Conservation (phyloP, 768 basidiomycete species). For the Calvatia gigantea region DNA sequence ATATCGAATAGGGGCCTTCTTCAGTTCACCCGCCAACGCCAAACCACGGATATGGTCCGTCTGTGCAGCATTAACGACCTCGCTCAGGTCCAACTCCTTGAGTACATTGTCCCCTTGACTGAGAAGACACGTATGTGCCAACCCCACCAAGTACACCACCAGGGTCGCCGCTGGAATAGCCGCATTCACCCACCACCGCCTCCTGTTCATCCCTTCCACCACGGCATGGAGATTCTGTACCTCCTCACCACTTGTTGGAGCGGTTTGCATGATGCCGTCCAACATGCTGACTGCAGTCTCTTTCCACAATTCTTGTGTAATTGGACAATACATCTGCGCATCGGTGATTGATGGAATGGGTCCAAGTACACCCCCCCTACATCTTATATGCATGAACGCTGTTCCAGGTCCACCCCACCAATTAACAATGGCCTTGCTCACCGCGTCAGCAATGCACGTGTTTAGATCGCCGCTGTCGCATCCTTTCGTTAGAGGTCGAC, state of each 20-base stretch:
- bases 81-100: slow-evolving; percentile 1
- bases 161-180: slow-evolving; percentile 15
- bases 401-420: slow-evolving; percentile 20
- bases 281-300: slow-evolving; percentile 15
- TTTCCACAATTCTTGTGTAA: slow-evolving; percentile 15
- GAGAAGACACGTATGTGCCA: not conserved
- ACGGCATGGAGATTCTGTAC: slow-evolving; percentile 13
- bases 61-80: slow-evolving; percentile 6
- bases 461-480: slow-evolving; percentile 10
- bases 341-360: slow-evolving; percentile 10
- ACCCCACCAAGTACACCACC: slow-evolving; percentile 10
- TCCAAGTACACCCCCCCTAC: slow-evolving; percentile 18
- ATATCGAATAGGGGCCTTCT: slow-evolving; percentile 1
- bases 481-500: slow-evolving; percentile 7
- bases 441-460: slow-evolving; percentile 17
- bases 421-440: slow-evolving; percentile 17
- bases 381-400: slow-evolving; percentile 15
- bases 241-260: slow-evolving; percentile 1
- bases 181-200: slow-evolving; percentile 18
- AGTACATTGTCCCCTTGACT: slow-evolving; percentile 1
- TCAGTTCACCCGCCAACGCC: not conserved
- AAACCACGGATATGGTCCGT: slow-evolving; percentile 7
- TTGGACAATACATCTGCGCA: slow-evolving; percentile 9
- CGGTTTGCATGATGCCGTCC: slow-evolving; percentile 19
- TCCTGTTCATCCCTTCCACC: slow-evolving; percentile 10